phyloP scores from a whole-genome alignment of 768 basidiomycete genomes.

The Russula emetica region DNA sequence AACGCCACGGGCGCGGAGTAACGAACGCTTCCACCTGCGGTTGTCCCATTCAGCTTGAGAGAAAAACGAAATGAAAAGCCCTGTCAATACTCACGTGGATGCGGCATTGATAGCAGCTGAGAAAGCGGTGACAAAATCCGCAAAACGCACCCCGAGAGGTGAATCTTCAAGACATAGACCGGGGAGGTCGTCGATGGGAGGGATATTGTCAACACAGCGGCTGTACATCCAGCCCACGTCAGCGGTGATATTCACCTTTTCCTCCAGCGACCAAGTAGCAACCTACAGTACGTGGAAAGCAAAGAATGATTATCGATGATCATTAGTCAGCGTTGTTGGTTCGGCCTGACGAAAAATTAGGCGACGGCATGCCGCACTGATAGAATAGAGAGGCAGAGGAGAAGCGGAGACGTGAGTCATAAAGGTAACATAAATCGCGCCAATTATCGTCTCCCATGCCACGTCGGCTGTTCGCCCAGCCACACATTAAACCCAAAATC shows the following conservation, averaged over 20 bases:
- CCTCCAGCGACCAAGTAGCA: slow-evolving; percentile 22
- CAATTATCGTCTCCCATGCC: no score
- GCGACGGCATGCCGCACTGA: no score
- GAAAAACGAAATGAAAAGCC: no score
- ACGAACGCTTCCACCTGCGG: slow-evolving; percentile 63
- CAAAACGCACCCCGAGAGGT: slow-evolving; percentile 72
- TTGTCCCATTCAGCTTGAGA: slow-evolving; percentile 6
- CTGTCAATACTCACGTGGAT: slow-evolving; percentile 67
- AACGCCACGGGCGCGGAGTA: slow-evolving; percentile 71
- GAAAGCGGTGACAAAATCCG: slow-evolving; percentile 71
- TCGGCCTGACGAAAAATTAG: no score
- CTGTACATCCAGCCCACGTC: slow-evolving; percentile 52
- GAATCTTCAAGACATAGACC: slow-evolving; percentile 74
- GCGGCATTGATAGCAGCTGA: slow-evolving; percentile 83
- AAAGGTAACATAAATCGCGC: no score
- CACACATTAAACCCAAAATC: no score
- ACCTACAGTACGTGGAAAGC: no score
- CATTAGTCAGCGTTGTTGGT: no score
- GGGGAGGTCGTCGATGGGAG: slow-evolving; percentile 50
- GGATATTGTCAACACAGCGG: slow-evolving; percentile 65
- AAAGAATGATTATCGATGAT: no score
- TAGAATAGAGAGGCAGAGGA: no score
- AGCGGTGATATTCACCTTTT: slow-evolving; percentile 28
- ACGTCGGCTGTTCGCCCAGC: no score
- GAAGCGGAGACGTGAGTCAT: no score